Conservation (phyloP, 2,329 filamentous ascomycete species). For the Fusarium redolens region DNA sequence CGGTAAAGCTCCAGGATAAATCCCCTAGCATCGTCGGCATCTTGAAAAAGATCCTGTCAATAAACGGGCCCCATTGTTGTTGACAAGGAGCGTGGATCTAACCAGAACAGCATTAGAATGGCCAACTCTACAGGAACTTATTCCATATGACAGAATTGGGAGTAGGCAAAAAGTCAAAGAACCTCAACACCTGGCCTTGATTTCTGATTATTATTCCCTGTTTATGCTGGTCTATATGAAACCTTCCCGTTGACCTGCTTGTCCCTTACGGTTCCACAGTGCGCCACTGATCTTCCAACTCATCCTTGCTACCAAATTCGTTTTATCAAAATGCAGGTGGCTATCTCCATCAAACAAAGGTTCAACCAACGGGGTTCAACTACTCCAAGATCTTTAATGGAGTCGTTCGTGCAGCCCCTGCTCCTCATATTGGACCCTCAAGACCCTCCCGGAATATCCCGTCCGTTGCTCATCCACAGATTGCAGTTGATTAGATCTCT, state of each 20-base stretch:
- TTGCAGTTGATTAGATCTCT: conserved; percentile 48
- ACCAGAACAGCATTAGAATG: not conserved
- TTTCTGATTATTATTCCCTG: conserved; percentile 22
- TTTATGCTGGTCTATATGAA: conserved; percentile 27
- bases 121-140: not conserved
- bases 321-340: conserved; percentile 34
- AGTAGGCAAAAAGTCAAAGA: conserved; percentile 9
- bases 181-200: conserved; percentile 18
- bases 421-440: conserved; percentile 3
- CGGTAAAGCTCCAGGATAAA: conserved; percentile 6
- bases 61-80: not conserved
- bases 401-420: conserved; percentile 24
- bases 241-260: conserved; percentile 16
- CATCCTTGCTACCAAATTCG: conserved; percentile 28
- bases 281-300: conserved; percentile 20
- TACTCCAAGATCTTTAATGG: conserved; percentile 16
- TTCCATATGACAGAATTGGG: conserved; percentile 11
- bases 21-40: conserved; percentile 5
- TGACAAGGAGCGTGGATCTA: conserved; percentile 4
- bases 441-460: conserved; percentile 4
- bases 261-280: conserved; percentile 2
- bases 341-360: conserved; percentile 30
- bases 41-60: conserved; percentile 4
- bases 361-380: conserved; percentile 22
- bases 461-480: not conserved